Conservation (phyloP, 164 flowering plant genomes). For the Nymphaea thermarum region DNA sequence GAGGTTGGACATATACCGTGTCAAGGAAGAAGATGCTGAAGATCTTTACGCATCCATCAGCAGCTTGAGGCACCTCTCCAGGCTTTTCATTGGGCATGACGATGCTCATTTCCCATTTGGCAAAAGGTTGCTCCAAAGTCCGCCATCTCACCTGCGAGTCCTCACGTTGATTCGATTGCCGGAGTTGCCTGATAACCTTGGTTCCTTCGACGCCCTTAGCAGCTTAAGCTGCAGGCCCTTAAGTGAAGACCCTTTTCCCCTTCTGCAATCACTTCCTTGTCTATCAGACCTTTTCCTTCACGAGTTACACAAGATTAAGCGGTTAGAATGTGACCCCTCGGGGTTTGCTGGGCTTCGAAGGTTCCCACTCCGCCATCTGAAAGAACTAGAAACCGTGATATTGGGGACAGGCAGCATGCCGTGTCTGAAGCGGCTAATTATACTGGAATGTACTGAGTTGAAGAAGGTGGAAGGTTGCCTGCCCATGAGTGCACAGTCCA, state of each 20-base stretch:
- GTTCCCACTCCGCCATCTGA: too few species aligned
- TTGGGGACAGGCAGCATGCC: too few species aligned
- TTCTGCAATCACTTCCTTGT: slow-evolving; percentile 5
- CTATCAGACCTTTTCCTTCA: slow-evolving; percentile 3
- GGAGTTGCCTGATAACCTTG: not conserved
- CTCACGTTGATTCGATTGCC: slow-evolving; percentile 1
- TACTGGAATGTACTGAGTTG: too few species aligned
- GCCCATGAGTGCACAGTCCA: too few species aligned
- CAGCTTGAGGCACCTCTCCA: not conserved
- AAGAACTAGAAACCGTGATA: too few species aligned
- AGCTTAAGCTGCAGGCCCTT: not conserved
- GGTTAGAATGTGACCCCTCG: too few species aligned
- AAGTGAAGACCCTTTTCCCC: slow-evolving; percentile 5
- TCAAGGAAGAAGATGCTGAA: not conserved
- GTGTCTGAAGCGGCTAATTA: too few species aligned
- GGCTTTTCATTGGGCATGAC: not conserved
- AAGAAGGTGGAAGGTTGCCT: too few species aligned
- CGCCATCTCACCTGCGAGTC: not conserved
- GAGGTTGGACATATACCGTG: slow-evolving; percentile 4
- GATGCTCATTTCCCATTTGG: too few species aligned
- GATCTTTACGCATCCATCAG: not conserved
- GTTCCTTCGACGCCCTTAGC: slow-evolving; percentile 1
- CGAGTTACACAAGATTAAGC: not conserved
- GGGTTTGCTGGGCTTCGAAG: too few species aligned
- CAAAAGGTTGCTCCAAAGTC: too few species aligned